Evolutionary conservation across 257 asterid species (phyloP).

Genomic region (Thymus quinquecostatus): DNA sequence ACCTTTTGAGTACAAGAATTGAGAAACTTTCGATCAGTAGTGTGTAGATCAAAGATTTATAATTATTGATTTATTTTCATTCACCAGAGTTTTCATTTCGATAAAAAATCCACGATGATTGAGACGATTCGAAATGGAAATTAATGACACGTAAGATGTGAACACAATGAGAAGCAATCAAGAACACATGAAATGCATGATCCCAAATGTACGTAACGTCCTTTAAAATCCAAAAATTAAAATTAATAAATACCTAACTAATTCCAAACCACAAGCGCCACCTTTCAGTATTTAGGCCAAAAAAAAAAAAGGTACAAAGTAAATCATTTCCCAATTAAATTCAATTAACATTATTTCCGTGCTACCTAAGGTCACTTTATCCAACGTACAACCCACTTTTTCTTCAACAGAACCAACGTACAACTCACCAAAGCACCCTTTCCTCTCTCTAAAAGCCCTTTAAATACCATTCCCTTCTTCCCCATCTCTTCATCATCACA

Average conservation of each 20-base stretch:
- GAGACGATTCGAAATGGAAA: no score
- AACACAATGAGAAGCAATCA: neutral
- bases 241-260: slow-evolving; percentile 8
- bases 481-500: slow-evolving; percentile 25
- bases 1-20: no score
- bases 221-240: slow-evolving; percentile 1
- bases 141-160: neutral
- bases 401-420: slow-evolving; percentile 18
- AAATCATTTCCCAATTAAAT: neutral
- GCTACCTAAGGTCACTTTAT: slow-evolving; percentile 43
- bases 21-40: no score
- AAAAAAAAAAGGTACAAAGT: neutral
- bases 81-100: no score
- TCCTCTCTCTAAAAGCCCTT: slow-evolving; percentile 29
- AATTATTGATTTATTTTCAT: no score
- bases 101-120: no score
- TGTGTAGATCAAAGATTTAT: no score
- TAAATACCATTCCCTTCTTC: slow-evolving; percentile 37
- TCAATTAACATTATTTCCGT: slow-evolving; percentile 29
- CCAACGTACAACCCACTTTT: slow-evolving; percentile 27
- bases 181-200: slow-evolving; percentile 25
- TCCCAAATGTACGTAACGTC: slow-evolving; percentile 29
- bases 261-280: slow-evolving; percentile 19
- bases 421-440: slow-evolving; percentile 25
- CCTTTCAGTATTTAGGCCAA: neutral